Base-by-base conservation (phyloP, 352 stramenopile genomes). In the Phytopythium montanum region DNA sequence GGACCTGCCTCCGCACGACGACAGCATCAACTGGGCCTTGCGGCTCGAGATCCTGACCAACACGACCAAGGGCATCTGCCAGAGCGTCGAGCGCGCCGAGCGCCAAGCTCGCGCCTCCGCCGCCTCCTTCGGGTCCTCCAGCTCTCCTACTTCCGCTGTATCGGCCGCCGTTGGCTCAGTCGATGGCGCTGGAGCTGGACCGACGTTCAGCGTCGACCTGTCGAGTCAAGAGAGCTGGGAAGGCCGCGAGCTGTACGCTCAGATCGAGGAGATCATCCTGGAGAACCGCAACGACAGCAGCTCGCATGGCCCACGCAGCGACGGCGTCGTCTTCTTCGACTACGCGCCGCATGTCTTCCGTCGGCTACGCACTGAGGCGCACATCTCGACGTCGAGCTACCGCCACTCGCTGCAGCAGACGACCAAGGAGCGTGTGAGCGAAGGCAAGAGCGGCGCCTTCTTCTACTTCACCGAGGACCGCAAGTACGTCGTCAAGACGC, bases 21-120 rank as follows among this genome's bases (percentile, higher is more conserved):
- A 91, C 56, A 92, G 79, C 52, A 94, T 96, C 57, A 96, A 96
- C 55, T 92, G 83, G 82, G 87, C 85, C 1, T 56, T 96, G 23
- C 75, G 87, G n/a, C 64, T 89, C 8, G 87, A 96, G 57, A 95
- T 96, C 61, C 53, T 96, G 18, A 92, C 78, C 0, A 92, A 94
- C 52, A 95, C 87, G 1, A 94, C 87, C 2, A 81, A 87, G 61
- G 87, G 87, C 12, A 96, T 96, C 66, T 93, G 81, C 36, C 70
- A 90, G 39, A 84, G 76, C 29, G 76, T 92, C 2, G 81, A 88
- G 54, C 75, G 72, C 3, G 78, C 79, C 5, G 85, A 94, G 61
- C 66, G 67, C 12, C 69, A 94, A 62, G 81, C 82, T 14, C 72
- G 73, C 26, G 66, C 54, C 3, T 79, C 71, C 1, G 64, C 70